Evolutionary conservation across 2,329 filamentous ascomycete genomes (phyloP), one percentile per base, ranked within the genome.

Genomic region (Thyridium curvatum): DNA sequence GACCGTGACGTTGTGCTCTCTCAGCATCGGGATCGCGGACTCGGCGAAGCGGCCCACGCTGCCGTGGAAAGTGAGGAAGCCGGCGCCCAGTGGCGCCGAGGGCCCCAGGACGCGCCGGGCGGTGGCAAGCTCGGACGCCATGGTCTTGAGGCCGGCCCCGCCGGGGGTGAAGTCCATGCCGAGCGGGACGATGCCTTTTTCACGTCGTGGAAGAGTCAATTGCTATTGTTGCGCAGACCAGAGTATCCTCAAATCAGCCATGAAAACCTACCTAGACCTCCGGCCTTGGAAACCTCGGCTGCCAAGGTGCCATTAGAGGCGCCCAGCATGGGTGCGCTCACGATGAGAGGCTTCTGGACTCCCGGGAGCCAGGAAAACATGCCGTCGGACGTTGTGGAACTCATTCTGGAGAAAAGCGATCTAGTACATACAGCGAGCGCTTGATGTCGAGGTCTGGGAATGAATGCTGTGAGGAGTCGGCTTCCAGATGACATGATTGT

Each of bases 31-130:
- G 71, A 69, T 3, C 77, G 53, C 2, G 65, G 64, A 68, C 40
- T 56, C 43, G 18, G 48, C 42, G 46, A 74, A 73, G 37, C 58
- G 46, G 1, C 42, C n/a, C 2, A 62, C 49, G 17, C 62, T 62
- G 16, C 60, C 54, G 37, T 70, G 58, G 40, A 75, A 77, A 34
- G 77, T 72, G 39, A 84, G 68, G 56, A 85, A 79, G 39, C 80
- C 82, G 4, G 83, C 64, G 42, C 72, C 77, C 30, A 84, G 59
- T 30, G 72, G 72, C 1, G 14, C 41, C 16, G 50, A 47, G 13
- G 62, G 51, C 18, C 40, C 41, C 15, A 60, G 51, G 28, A 48
- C 21, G 5, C 45, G 14, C 18, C 54, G 50, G 2, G 52, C 58
- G 17, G 41, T 30, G 30, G 38, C 14, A 12, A 65, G 58, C 41